Evolutionary conservation across 371 early-diverging fungal genomes (phyloP), one percentile per base, ranked within the genome.

Genomic region (Circinella umbellata): DNA sequence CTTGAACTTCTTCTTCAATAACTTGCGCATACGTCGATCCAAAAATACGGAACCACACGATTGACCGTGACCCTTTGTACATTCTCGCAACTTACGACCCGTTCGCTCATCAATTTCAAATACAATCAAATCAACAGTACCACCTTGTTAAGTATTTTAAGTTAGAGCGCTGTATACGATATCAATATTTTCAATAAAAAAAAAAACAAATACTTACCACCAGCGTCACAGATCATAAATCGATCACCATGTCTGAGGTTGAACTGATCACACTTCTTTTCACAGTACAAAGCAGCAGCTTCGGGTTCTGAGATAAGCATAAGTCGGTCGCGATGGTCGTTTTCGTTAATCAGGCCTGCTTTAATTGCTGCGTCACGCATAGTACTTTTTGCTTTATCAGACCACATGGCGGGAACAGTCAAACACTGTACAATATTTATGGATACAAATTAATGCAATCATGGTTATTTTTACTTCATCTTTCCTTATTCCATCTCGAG

Each of bases 61-160:
- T 20, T 80, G 84, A 53, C 88, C 86, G 39, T 88, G 86, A 15
- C 88, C 88, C 68, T 82, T 83, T 54, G 88, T 88, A 55, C 82
- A 82, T 70, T 88, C 88, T 39, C 80, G 80, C 35, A 88, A 70
- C 9, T 76, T 81, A 53, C 84, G 73, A 17, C 73, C 80, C 55
- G 39, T 54, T 39, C 68, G 70, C 20, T 73, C 79, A 63, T 79
- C 76, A 62, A 79, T 73, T 60, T 79, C 76, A 60, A 79, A 79
- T 7, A 79, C 79, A 59, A 79, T 79, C 69, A 79, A 70, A 73
- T 76, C 79, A 59, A 79, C 76, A 6, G 79, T 79, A 61, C 78
- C 78, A 71, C 76, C 74, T 73, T 27, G 18, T 27, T 34, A 57
- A 8, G 6, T 27, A 10, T 27, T 27, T 27, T 27, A 27, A 27